Percentiles rank a stretch among this genome's conserved stretches.
These are phyloP conservation scores for Fraxinus albicans DNA, from an alignment of 305 asterid species.

Conservation along the genomic window DNA sequence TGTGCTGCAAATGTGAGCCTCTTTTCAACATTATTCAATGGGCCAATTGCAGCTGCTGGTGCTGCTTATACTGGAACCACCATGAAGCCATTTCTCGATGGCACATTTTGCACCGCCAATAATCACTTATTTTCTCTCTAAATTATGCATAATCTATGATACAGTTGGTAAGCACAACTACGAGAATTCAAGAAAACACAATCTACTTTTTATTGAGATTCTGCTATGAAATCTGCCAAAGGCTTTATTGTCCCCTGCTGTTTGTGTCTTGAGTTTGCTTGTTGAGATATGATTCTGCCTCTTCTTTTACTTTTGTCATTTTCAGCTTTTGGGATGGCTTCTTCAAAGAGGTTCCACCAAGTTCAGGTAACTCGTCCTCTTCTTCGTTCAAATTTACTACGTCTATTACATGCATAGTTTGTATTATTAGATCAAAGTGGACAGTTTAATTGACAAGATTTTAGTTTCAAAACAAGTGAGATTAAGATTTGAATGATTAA, in stretches of 20 bases:
- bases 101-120: too few relatives aligned
- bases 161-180: background rate
- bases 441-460: background rate
- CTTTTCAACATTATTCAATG: background rate
- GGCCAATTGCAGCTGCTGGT: slow-evolving; percentile 5
- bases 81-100: too few relatives aligned
- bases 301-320: background rate
- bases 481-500: background rate
- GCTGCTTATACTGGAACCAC: too few relatives aligned
- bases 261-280: slow-evolving; percentile 37
- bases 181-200: background rate
- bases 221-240: background rate
- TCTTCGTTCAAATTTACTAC: background rate
- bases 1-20: background rate
- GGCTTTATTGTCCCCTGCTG: background rate
- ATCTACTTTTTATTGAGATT: background rate
- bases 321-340: background rate
- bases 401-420: background rate
- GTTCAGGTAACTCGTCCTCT: background rate
- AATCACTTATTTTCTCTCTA: too few relatives aligned
- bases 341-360: slow-evolving; percentile 10
- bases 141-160: too few relatives aligned
- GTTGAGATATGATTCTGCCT: slow-evolving; percentile 26
- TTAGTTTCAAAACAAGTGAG: background rate
- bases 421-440: too few relatives aligned